A percentile compares a stretch with the other conserved stretches of the same genome.
phyloP scores from a whole-genome alignment of 1,284 basidiomycete species.

The Rhizoctonia solani region DNA sequence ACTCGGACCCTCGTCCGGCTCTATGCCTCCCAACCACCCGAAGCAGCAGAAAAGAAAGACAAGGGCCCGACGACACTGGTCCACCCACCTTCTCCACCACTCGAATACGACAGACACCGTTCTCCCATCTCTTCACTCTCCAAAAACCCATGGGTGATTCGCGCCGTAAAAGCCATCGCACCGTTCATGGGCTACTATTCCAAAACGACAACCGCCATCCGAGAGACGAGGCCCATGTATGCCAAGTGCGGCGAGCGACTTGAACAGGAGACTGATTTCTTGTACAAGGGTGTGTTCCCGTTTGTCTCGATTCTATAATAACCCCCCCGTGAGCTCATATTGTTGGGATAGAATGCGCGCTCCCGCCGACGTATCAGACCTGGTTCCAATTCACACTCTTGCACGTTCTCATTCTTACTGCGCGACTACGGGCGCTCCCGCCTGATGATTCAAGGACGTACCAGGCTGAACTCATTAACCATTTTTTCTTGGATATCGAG shows the following conservation, averaged over 20 bases:
- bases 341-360: conserved; percentile 74
- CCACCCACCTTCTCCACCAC: conserved; percentile 11
- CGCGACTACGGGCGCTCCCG: conserved; percentile 85
- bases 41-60: too few relatives aligned
- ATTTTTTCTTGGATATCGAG: conserved; percentile 96
- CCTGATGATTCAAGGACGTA: conserved; percentile 64
- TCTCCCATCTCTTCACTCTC: conserved; percentile 12
- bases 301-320: neutral
- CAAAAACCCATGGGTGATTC: conserved; percentile 32
- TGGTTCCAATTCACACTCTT: conserved; percentile 97
- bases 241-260: conserved; percentile 46
- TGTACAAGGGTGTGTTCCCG: conserved; percentile 61
- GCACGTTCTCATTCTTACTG: conserved; percentile 89
- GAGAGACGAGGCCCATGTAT: conserved; percentile 38
- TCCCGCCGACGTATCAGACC: conserved; percentile 94
- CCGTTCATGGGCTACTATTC: conserved; percentile 36
- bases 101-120: conserved; percentile 26
- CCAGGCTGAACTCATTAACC: conserved; percentile 85
- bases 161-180: conserved; percentile 34
- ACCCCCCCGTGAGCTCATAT: too few relatives aligned
- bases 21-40: too few relatives aligned
- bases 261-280: conserved; percentile 65
- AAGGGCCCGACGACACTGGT: conserved; percentile 9
- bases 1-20: too few relatives aligned
- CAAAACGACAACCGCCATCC: conserved; percentile 38